Evolutionary conservation across 2,329 filamentous ascomycete genomes (phyloP), one percentile per base, ranked within the genome.

Genomic region (Talaromyces sp.): DNA sequence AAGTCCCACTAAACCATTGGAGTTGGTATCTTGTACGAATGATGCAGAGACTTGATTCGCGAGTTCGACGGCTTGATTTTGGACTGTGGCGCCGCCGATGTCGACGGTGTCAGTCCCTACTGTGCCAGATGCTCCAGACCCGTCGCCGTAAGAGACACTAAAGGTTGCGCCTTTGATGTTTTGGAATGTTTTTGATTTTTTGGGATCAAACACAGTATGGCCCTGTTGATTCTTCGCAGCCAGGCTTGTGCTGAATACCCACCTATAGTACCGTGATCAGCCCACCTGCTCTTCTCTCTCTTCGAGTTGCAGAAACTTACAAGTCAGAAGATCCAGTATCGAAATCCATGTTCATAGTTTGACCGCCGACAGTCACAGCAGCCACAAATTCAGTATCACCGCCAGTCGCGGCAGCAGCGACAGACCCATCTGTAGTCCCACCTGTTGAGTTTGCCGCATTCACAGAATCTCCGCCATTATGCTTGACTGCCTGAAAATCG

Each of bases 281-380:
- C 45, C 2, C 11, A 11, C 45, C 10, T 15, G 17, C 13, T 36
- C 50, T 11, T 2, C 33, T 51, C 19, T 19, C 11, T 10, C 36
- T 39, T 17, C n/a, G 13, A 21, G 41, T 58, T 22, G 61, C 21
- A 19, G 51, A 15, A 35, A 54, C 60, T 68, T 78, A 84, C 76
- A 89, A 79, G 71, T 90, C 88, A 11, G 87, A 82, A 1, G 87
- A 89, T 58, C 88, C 88, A n/a, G 86, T 87, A 72, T 91, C 88
- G 67, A 91, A 89, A 69, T 89, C 84, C 69, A 91, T 74, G 66
- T 85, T 83, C 58, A 91, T 66, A 4, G 78, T 81, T 73, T 90
- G 87, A 5, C 84, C 85, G 60, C 88, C 88, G 62, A 91, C 81
- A n/a, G 69, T 80, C 54, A 90, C 84, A 0, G 86, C 85, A 0